Conservation (phyloP, 164 flowering plant genomes). For the Tinospora cordifolia region DNA sequence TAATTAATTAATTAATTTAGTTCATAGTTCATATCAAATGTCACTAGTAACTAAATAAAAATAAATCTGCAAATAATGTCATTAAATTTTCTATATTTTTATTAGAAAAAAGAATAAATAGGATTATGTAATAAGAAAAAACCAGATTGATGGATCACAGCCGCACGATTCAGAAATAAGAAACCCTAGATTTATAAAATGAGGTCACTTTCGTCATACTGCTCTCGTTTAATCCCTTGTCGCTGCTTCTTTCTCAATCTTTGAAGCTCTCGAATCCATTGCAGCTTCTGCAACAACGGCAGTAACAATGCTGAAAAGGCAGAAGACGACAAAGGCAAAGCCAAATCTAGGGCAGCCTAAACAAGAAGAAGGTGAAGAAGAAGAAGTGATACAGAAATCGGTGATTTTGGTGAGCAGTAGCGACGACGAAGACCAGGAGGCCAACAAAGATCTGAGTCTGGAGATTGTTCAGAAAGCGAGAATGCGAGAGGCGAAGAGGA, state of each 20-base stretch:
- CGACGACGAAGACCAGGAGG: slow-evolving; percentile 58
- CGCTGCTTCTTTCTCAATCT: neutral
- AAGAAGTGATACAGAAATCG: neutral
- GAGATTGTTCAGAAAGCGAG: slow-evolving; percentile 48
- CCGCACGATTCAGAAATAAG: neutral
- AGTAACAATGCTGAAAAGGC: slow-evolving; percentile 22
- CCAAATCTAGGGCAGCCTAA: slow-evolving; percentile 13
- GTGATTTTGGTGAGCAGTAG: slow-evolving; percentile 23
- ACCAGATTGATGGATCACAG: neutral
- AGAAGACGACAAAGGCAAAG: slow-evolving; percentile 21
- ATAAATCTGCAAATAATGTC: too few relatives aligned
- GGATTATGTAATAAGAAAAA: too few relatives aligned
- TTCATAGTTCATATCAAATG: too few relatives aligned
- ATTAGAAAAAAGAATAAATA: too few relatives aligned
- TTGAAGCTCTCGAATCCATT: neutral
- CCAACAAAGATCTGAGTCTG: slow-evolving; percentile 55
- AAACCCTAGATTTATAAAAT: neutral
- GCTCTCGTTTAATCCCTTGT: neutral
- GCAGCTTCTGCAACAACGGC: too few relatives aligned
- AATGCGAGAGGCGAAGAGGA: slow-evolving; percentile 27
- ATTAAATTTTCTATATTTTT: too few relatives aligned
- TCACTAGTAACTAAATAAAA: too few relatives aligned
- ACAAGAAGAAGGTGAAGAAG: slow-evolving; percentile 7
- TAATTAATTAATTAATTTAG: too few relatives aligned
- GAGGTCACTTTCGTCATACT: neutral